These are phyloP conservation scores for Miscanthus lutarioriparius DNA, from an alignment of 176 grass and related monocot species.

Conservation along the genomic window DNA sequence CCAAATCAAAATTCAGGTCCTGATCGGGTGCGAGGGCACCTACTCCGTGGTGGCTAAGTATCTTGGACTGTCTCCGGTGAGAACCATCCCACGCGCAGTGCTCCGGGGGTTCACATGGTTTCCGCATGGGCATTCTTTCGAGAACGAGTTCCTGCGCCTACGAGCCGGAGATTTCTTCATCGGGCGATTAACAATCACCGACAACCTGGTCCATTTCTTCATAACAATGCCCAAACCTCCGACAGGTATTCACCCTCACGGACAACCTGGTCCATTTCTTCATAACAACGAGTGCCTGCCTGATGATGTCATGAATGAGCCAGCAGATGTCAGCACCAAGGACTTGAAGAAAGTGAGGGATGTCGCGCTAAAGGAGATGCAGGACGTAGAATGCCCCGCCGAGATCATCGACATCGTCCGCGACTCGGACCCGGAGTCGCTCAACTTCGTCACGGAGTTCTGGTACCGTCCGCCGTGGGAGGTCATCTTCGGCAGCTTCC, in stretches of 20 bases:
- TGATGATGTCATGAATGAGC: background rate
- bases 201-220: slow-evolving; percentile 39
- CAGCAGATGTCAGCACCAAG: background rate
- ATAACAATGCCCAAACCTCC: background rate
- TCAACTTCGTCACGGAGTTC: slow-evolving; percentile 19
- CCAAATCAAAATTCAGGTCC: background rate
- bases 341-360: background rate
- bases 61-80: background rate
- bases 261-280: slow-evolving; percentile 41
- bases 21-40: slow-evolving; percentile 29
- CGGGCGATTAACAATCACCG: slow-evolving; percentile 22
- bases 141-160: background rate
- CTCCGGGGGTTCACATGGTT: slow-evolving; percentile 16
- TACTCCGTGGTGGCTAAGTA: slow-evolving; percentile 21
- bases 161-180: background rate
- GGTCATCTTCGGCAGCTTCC: slow-evolving; percentile 12
- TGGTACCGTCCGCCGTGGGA: slow-evolving; percentile 53
- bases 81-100: background rate
- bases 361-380: background rate
- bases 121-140: slow-evolving; percentile 11
- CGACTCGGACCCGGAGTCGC: slow-evolving; percentile 27
- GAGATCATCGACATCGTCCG: slow-evolving; percentile 42
- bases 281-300: background rate
- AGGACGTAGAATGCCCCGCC: background rate
- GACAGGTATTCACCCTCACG: background rate